Conservation (phyloP, 2,329 filamentous ascomycete genomes). For the Botrytis aclada region DNA sequence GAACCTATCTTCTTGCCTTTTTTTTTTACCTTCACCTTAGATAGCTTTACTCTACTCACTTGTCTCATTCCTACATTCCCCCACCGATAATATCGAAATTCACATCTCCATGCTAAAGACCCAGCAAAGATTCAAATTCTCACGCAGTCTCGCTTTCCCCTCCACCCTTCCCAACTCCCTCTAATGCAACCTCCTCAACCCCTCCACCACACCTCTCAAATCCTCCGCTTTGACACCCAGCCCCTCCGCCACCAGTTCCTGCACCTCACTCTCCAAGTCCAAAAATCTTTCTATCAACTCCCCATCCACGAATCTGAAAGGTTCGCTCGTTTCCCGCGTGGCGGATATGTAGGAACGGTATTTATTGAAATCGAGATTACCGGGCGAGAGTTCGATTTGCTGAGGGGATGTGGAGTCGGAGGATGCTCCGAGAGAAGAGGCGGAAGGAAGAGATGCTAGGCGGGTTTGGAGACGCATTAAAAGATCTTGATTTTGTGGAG, state of each 20-base stretch:
- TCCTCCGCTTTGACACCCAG: constrained; percentile 60
- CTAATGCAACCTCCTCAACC: constrained; percentile 61
- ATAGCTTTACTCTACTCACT: background rate
- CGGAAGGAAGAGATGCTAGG: constrained; percentile 50
- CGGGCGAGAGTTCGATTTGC: constrained; percentile 60
- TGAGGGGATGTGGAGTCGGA: background rate
- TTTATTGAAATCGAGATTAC: constrained; percentile 69
- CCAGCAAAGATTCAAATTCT: background rate
- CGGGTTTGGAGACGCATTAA: constrained; percentile 76
- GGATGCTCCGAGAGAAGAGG: background rate
- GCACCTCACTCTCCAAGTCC: constrained; percentile 59
- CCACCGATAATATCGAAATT: background rate
- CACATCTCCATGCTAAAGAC: background rate
- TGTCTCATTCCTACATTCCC: background rate
- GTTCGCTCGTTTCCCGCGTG: constrained; percentile 68
- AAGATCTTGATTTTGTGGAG: constrained; percentile 68
- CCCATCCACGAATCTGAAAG: constrained; percentile 86
- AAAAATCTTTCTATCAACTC: constrained; percentile 86
- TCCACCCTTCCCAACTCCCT: background rate
- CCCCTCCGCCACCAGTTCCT: constrained; percentile 52
- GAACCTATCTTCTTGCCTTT: background rate
- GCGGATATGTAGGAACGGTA: constrained; percentile 81
- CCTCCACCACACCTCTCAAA: constrained; percentile 60
- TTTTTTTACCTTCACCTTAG: background rate
- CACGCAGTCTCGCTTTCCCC: background rate